A percentile compares a stretch with the other conserved stretches of the same genome.
Conservation (phyloP, 169 alveolate genomes). For the Eimeria tenella region DNA sequence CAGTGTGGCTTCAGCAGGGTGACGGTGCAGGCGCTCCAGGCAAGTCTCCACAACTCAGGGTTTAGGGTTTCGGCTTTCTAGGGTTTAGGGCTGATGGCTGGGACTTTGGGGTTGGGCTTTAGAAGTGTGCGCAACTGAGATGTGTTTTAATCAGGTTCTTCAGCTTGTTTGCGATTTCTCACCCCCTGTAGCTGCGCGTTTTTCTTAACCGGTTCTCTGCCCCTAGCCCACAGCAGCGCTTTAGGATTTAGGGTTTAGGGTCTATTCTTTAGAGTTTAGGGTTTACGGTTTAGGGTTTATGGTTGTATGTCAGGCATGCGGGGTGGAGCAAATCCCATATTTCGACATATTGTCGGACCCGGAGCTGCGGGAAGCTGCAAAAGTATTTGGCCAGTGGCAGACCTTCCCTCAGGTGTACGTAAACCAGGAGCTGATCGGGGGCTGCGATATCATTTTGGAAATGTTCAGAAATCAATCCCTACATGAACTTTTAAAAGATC, state of each 20-base stretch:
- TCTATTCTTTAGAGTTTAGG: constrained; percentile 8
- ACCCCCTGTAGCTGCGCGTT: too few species aligned
- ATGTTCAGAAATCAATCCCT: not conserved
- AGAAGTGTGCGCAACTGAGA: too few species aligned
- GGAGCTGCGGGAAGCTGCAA: not conserved
- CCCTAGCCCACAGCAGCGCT: not conserved
- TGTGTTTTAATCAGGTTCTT: too few species aligned
- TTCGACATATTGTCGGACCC: not conserved
- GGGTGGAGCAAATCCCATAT: not conserved
- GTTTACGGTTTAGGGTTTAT: not conserved
- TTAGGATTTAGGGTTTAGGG: constrained; percentile 7
- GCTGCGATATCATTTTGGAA: not conserved
- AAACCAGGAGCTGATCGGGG: constrained; percentile 25
- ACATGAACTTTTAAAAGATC: not conserved
- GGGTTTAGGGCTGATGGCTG: not conserved
- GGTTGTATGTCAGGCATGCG: not conserved
- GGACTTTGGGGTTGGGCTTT: too few species aligned
- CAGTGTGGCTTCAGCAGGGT: constrained; percentile 12
- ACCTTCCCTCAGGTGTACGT: constrained; percentile 35
- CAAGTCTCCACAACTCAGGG: not conserved
- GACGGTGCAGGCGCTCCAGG: not conserved
- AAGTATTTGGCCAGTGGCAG: not conserved
- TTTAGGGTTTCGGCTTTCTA: constrained; percentile 8
- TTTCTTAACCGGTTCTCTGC: too few species aligned
- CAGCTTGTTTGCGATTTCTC: too few species aligned